Evolutionary conservation across 208 protist species (phyloP), one percentile per base, ranked within the genome.

Genomic region (Acanthamoeba polyphaga): DNA sequence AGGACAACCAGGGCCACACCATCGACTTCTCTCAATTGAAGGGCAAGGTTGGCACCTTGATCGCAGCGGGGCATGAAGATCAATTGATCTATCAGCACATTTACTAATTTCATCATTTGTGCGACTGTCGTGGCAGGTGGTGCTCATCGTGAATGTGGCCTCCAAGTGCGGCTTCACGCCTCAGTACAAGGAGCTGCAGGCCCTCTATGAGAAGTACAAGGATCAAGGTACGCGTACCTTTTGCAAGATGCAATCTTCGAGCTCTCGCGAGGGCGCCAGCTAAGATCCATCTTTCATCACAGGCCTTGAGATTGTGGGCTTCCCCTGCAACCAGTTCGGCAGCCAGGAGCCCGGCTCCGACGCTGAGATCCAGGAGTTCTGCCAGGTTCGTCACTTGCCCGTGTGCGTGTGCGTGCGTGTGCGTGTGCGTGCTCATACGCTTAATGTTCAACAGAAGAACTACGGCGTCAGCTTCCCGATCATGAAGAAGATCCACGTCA

Each of bases 131-230:
- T 27, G 9, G 68, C 51, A 82, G 66, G 92, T 94, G 22, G 72
- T 94, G 38, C 87, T 95, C 68, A 84, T 95, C 38, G 66, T 88
- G 22, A 95, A 95, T 72, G 94, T 93, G 12, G 94, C 94, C 64
- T 95, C 94, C 49, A 93, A 92, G 43, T 95, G 94, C 46, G 94
- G 94, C 66, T 90, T 93, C 51, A 93, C 94, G 66, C 70, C 84
- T 22, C 66, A 93, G 43, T 95, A 95, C 94, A 93, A 66, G 66
- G 70, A 66, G 24, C 55, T 95, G 53, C 80, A 92, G 72, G 51
- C 68, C 34, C 66, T 95, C 27, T 90, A 95, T 55, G 94, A 95
- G n/a, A 91, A 82, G 58, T 58, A 92, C 84, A 76, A 93, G 70
- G 94, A 80, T 29, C 62, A 90, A 43, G 85, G 85, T 76, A 24